These are phyloP conservation scores for Ormosia semicastrata DNA, from an alignment of 306 rosid genomes.

Conservation along the genomic window DNA sequence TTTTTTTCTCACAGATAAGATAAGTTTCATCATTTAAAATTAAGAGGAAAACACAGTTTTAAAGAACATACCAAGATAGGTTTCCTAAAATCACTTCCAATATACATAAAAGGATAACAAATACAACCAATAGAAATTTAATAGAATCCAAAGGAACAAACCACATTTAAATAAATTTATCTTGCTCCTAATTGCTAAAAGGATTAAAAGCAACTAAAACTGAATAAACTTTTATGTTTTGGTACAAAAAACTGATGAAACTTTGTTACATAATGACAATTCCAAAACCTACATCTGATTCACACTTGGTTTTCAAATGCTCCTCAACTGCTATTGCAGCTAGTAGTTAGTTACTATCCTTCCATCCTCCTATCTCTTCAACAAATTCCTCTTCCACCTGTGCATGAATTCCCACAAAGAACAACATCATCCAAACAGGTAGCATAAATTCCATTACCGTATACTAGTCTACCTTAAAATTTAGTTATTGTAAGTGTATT, in stretches of 20 bases:
- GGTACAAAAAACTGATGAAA: not conserved
- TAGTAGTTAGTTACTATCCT: slow-evolving; percentile 28
- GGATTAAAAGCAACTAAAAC: too few species aligned
- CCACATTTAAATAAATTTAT: not conserved
- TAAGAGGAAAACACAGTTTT: too few species aligned
- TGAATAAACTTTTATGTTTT: too few species aligned
- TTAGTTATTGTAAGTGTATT: not conserved
- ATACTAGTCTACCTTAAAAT: not conserved
- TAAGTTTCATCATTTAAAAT: too few species aligned
- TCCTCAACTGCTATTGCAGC: not conserved
- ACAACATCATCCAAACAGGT: not conserved
- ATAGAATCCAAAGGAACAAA: too few species aligned
- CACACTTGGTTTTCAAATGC: not conserved
- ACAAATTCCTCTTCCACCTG: slow-evolving; percentile 35
- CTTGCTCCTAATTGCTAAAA: not conserved
- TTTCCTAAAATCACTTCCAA: too few species aligned
- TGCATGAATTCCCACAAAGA: slow-evolving; percentile 6
- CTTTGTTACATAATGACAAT: not conserved
- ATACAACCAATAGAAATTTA: too few species aligned
- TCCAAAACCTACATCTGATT: not conserved
- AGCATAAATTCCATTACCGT: not conserved
- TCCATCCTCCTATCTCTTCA: slow-evolving; percentile 59
- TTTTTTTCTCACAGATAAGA: too few species aligned
- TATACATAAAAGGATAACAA: too few species aligned
- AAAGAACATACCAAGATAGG: too few species aligned